A percentile compares a stretch with the other conserved stretches of the same genome.
Evolutionary conservation across 345 rosid genomes (phyloP).

Genomic region (Raphanus sativus): DNA sequence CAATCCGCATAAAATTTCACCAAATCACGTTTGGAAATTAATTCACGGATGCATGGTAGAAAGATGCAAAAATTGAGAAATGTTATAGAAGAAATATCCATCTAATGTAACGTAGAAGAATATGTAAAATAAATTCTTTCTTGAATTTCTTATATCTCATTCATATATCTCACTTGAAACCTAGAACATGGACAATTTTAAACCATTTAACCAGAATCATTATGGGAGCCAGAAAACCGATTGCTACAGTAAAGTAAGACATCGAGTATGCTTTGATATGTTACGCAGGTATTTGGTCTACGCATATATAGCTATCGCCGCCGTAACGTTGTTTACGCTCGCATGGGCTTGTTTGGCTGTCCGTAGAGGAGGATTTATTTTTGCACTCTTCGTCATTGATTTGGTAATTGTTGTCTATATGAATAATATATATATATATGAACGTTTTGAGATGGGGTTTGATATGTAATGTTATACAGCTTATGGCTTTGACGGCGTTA

Average conservation of each 20-base stretch:
- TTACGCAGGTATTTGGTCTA: conserved; percentile 28
- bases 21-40: background rate
- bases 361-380: conserved; percentile 27
- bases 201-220: background rate
- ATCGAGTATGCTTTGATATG: background rate
- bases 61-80: background rate
- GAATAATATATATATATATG: background rate
- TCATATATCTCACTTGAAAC: background rate
- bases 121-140: background rate
- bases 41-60: background rate
- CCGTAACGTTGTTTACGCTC: conserved; percentile 20
- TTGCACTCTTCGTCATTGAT: conserved; percentile 38
- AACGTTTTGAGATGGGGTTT: conserved; percentile 8
- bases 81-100: background rate
- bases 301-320: conserved; percentile 31
- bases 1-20: background rate
- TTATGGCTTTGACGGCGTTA: conserved; percentile 43
- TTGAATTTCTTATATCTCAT: background rate
- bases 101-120: background rate
- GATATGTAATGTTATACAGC: conserved; percentile 37
- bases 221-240: background rate
- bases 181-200: background rate
- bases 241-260: background rate
- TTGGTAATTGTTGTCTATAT: conserved; percentile 24
- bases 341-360: conserved; percentile 33